Percentiles rank a stretch among this genome's conserved stretches.
These are phyloP conservation scores for Hygrophila difformis DNA, from an alignment of 257 asterid species.

Conservation along the genomic window DNA sequence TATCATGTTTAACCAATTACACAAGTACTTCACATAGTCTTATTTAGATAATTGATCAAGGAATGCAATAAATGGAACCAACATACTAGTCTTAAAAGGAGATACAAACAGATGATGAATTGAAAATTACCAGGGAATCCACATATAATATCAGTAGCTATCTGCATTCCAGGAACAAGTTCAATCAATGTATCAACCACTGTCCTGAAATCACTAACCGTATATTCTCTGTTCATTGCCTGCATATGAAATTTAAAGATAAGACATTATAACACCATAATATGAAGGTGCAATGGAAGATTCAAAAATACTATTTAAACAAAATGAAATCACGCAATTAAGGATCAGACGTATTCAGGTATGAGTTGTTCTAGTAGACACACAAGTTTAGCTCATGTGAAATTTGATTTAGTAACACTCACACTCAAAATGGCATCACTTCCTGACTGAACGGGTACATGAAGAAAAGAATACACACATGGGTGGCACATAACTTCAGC, in stretches of 20 bases:
- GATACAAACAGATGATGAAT: conserved; percentile 8
- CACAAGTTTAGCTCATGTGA: conserved; percentile 10
- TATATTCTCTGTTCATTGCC: conserved; percentile 96
- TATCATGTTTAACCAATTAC: too few relatives aligned
- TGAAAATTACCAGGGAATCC: conserved; percentile 85
- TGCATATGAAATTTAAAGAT: conserved; percentile 20
- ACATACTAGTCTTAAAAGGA: too few relatives aligned
- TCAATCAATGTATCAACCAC: conserved; percentile 82
- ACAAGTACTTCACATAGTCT: too few relatives aligned
- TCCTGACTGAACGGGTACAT: conserved; percentile 97
- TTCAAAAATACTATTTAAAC: not conserved
- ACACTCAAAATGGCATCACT: conserved; percentile 81
- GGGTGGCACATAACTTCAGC: conserved; percentile 85
- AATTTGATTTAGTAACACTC: conserved; percentile 26
- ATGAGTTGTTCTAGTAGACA: not conserved
- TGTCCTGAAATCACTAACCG: conserved; percentile 61
- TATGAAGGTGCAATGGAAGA: not conserved
- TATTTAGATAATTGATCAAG: too few relatives aligned
- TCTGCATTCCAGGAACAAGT: conserved; percentile 95
- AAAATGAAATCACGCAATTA: too few relatives aligned
- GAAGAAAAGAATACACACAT: conserved; percentile 87
- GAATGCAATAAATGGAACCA: too few relatives aligned
- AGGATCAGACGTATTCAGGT: too few relatives aligned
- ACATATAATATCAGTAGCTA: conserved; percentile 93
- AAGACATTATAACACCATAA: not conserved